Base-by-base conservation (phyloP, 1,139 yeast genomes). In the Sugiyamaella castrensis region DNA sequence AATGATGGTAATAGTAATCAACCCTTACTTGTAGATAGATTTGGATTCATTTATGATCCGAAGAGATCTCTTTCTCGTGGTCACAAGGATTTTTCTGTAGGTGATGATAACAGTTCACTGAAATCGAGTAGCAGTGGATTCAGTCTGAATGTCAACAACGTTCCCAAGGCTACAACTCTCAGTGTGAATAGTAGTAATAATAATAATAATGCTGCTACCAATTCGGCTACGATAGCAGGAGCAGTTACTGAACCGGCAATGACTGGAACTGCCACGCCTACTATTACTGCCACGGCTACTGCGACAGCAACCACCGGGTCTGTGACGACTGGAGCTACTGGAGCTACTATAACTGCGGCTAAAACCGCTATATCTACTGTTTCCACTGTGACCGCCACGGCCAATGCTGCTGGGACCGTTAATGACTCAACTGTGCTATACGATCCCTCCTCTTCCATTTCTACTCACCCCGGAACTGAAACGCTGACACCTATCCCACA, bases 41-140 rank as follows among this genome's bases (percentile, higher is more conserved):
- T 73, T 60, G 83, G 83, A 0, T 79, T 79, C 59, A 68, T 77
- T 30, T 70, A 71, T 35, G 45, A 37, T 32, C 24, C 40, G 5
- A 37, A 40, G 36, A 31, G 40, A 19, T 29, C 38, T 8, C 29
- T 27, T 11, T 37, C 44, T 30, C 13, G 32, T 6, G 19, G 19
- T 19, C 13, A 27, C 4, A 36, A 29, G 31, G 41, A 15, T 9
- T 34, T 40, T 7, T 29, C 37, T 8, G 34, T 27, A 1, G 37
- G 33, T 29, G 46, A 30, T 34, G 35, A 37, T 24, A 31, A 27
- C n/a, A 19, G 29, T 9, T 41, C 40, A 28, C 28, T 42, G 1
- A 32, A 42, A 16, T 43, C 43, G 16, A 43, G 43, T 37, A 32
- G n/a, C 19, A 44, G 66, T 61, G 37, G 46, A 28, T 12, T 42